Evolutionary conservation across 768 basidiomycete species (phyloP), one percentile per base, ranked within the genome.

Genomic region (Pleurotus platypus): DNA sequence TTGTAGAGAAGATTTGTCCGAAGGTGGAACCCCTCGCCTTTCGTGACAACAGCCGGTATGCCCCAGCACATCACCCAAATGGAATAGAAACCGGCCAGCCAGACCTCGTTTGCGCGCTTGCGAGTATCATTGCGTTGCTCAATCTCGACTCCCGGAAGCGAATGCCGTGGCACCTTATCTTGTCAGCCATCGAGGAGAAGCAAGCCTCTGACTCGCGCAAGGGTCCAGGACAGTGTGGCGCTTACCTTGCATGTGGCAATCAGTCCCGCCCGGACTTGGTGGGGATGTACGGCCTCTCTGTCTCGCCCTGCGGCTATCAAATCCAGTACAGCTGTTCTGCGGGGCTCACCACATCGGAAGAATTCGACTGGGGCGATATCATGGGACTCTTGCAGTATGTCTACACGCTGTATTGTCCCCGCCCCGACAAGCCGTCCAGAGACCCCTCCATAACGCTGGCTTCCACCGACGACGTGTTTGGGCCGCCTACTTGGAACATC

Each of bases 231-330:
- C 57, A 57, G 50, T 47, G 43, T 3, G 39, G 6, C 24, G 57
- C 46, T 24, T 59, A 59, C 30, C 38, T 49, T 27, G 46, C 55
- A 16, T 27, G 56, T 35, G 37, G 42, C 26, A 56, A 56, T 45
- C 58, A 56, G 50, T 42, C 55, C 42, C 58, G 55, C 38, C 58
- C 58, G 0, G 55, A 56, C 40, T 42, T 49, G 47, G 37, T 48
- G n/a, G 55, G 55, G 6, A 27, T 56, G 7, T 56, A 55, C 27
- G 55, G 55, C 7, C 24, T 56, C 46, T 39, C 15, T 11, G 18
- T 49, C 8, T 59, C 55, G 13, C 46, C 55, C 1, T 20, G 6
- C 4, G 13, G 26, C 11, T 30, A 30, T 2, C 30, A 30, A 30
- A 8, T 30, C 9, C 30, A 30, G 30, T 30, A 30, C 30, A 30